phyloP scores from a whole-genome alignment of 495 filamentous ascomycete species.

The Peziza echinospora region DNA sequence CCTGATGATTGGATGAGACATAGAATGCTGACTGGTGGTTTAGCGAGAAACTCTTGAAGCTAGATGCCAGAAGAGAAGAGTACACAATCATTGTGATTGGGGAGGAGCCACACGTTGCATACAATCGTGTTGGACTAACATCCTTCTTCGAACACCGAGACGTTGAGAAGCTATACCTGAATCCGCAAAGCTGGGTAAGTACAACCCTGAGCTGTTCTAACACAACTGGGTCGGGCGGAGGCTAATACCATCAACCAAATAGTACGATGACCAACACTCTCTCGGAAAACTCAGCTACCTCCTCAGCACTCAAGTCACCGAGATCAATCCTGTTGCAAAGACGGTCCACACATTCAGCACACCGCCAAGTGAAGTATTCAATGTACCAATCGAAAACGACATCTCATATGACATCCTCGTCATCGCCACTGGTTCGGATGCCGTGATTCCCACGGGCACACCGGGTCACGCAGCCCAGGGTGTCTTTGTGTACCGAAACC shows the following conservation, averaged over 20 bases:
- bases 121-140: constrained; percentile 90
- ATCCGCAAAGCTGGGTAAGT: constrained; percentile 71
- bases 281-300: constrained; percentile 21
- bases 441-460: constrained; percentile 56
- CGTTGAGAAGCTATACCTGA: constrained; percentile 77
- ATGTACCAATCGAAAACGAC: neutral
- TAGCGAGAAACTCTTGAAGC: constrained; percentile 78
- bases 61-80: constrained; percentile 51
- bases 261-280: constrained; percentile 29
- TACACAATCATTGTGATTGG: constrained; percentile 82
- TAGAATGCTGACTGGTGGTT: neutral
- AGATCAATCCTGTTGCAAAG: constrained; percentile 43
- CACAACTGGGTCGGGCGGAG: neutral
- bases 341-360: constrained; percentile 31
- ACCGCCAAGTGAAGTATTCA: no score
- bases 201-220: neutral
- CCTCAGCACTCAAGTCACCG: constrained; percentile 58
- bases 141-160: constrained; percentile 81
- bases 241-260: neutral
- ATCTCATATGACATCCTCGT: constrained; percentile 62
- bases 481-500: constrained; percentile 88
- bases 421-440: constrained; percentile 80
- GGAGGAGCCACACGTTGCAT: constrained; percentile 78
- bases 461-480: constrained; percentile 71
- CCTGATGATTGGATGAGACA: neutral